Evolutionary conservation across 1,139 yeast genomes (phyloP).

Genomic region (Candida sanyaensis): DNA sequence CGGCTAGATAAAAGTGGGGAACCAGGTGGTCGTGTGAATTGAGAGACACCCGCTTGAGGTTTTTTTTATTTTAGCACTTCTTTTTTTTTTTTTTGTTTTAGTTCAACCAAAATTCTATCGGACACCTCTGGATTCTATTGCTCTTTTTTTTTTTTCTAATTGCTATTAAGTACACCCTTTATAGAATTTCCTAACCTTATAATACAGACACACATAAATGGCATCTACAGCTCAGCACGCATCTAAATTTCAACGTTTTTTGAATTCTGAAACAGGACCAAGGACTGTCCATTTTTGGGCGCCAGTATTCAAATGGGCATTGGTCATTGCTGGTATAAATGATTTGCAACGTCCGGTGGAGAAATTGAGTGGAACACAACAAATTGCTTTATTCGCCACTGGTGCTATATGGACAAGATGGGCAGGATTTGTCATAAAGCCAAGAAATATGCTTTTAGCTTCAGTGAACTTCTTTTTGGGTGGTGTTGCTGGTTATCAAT

Average conservation of each 20-base stretch:
- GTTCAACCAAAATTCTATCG: not conserved
- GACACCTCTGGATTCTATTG: not conserved
- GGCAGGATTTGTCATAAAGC: conserved; percentile 88
- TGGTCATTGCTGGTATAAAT: conserved; percentile 86
- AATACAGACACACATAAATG: conserved; percentile 22
- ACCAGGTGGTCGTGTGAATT: not conserved
- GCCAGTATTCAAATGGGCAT: conserved; percentile 70
- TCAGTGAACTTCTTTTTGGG: conserved; percentile 94
- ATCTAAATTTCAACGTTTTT: conserved; percentile 67
- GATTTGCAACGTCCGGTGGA: conserved; percentile 92
- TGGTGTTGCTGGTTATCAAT: conserved; percentile 84
- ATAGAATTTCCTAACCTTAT: not conserved
- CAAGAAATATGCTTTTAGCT: conserved; percentile 84
- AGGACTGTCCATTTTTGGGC: conserved; percentile 96
- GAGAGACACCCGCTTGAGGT: not conserved
- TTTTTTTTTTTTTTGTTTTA: not conserved
- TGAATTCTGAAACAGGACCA: conserved; percentile 92
- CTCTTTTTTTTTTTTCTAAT: not conserved
- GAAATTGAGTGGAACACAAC: conserved; percentile 89
- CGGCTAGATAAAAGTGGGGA: not conserved
- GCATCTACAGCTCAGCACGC: conserved; percentile 49
- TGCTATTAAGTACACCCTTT: not conserved
- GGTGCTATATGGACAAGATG: conserved; percentile 98
- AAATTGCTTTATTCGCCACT: conserved; percentile 83
- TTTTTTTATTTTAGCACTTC: not conserved